Percentiles rank a stretch among this genome's conserved stretches.
These are phyloP conservation scores for Pseudocercospora ulei DNA, from an alignment of 2,329 filamentous ascomycete genomes.

Conservation along the genomic window DNA sequence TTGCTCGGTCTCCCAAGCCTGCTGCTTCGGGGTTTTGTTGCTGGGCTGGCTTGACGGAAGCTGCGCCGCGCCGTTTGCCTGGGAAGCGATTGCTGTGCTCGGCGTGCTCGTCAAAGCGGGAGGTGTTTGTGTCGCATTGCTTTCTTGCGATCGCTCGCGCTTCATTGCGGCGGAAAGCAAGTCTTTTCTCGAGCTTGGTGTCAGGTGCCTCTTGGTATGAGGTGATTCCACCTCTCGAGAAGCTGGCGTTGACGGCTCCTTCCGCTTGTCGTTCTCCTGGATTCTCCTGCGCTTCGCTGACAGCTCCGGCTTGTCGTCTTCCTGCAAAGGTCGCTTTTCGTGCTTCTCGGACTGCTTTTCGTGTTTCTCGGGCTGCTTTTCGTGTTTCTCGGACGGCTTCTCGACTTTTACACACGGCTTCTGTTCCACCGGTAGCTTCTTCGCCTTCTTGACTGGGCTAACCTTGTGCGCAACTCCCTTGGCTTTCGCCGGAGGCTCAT, in stretches of 20 bases:
- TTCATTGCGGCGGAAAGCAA: conserved; percentile 25
- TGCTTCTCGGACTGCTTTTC: conserved; percentile 15
- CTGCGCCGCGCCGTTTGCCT: conserved; percentile 17
- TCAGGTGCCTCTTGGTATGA: conserved; percentile 23
- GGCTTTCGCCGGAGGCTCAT: conserved; percentile 14
- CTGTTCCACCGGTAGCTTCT: conserved; percentile 12
- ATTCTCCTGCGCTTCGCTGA: conserved; percentile 27
- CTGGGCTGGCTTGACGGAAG: conserved; percentile 23
- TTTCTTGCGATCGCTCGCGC: conserved; percentile 25
- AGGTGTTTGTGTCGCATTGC: conserved; percentile 23
- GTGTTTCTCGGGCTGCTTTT: conserved; percentile 14
- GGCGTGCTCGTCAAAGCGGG: conserved; percentile 24
- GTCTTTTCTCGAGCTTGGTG: conserved; percentile 27
- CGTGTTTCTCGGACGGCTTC: conserved; percentile 13
- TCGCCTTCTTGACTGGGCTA: conserved; percentile 21
- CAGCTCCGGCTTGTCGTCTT: conserved; percentile 16
- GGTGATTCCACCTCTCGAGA: conserved; percentile 22
- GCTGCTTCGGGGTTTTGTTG: conserved; percentile 30
- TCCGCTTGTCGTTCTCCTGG: conserved; percentile 18
- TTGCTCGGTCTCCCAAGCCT: conserved; percentile 35
- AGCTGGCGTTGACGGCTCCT: conserved; percentile 26
- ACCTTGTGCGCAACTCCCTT: conserved; percentile 32
- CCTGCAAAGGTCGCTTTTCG: conserved; percentile 15
- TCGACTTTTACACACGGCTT: conserved; percentile 12
- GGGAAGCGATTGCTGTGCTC: conserved; percentile 13